These are phyloP conservation scores for Lentinula detonsa DNA, from an alignment of 768 basidiomycete genomes.

Conservation along the genomic window DNA sequence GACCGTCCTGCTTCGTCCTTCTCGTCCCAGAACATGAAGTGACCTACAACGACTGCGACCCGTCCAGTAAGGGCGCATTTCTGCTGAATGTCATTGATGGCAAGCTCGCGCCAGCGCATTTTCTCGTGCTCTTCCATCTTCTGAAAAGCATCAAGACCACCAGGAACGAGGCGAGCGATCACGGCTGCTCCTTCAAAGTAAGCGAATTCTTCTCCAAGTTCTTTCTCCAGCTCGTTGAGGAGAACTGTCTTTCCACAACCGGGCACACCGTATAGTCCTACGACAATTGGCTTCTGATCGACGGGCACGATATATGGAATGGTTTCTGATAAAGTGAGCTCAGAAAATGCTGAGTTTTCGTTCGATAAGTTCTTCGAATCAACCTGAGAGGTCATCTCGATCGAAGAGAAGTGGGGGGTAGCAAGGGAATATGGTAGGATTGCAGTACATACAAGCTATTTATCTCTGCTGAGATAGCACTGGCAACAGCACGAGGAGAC, in stretches of 20 bases:
- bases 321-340: too few relatives aligned
- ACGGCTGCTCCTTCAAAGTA: conserved; percentile 16
- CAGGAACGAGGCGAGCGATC: conserved; percentile 14
- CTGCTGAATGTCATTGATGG: conserved; percentile 13
- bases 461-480: neutral
- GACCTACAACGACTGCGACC: conserved; percentile 16
- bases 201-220: conserved; percentile 11
- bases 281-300: conserved; percentile 9
- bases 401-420: neutral
- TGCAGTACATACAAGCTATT: neutral
- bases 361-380: neutral
- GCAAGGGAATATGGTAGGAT: neutral
- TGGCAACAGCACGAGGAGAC: neutral
- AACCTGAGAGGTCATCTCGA: neutral
- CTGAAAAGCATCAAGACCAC: conserved; percentile 17
- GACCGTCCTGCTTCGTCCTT: conserved; percentile 9
- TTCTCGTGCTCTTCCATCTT: conserved; percentile 12
- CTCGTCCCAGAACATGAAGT: conserved; percentile 17
- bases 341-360: too few relatives aligned
- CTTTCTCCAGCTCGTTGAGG: conserved; percentile 10
- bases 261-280: conserved; percentile 17
- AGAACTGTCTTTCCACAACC: conserved; percentile 16
- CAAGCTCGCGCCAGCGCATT: conserved; percentile 10
- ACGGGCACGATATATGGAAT: too few relatives aligned
- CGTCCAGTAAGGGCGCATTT: conserved; percentile 11